A percentile compares a stretch with the other conserved stretches of the same genome.
Conservation (phyloP, 352 stramenopile species). For the Globisporangium camurandrum region DNA sequence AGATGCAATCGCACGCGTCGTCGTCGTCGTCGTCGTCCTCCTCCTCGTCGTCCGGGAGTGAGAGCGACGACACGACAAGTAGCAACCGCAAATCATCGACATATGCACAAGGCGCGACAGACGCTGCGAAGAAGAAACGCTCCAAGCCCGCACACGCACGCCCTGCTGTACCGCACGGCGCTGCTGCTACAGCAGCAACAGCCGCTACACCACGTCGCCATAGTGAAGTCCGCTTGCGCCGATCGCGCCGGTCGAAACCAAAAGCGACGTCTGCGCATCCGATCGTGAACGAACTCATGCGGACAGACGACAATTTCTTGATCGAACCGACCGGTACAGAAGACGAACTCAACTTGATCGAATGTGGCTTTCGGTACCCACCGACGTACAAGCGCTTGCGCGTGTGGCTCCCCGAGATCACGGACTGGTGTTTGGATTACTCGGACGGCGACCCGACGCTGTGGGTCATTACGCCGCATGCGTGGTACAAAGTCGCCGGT, state of each 20-base stretch:
- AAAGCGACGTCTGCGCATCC: conserved; percentile 18
- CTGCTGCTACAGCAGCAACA: not conserved
- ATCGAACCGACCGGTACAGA: conserved; percentile 38
- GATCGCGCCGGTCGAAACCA: conserved; percentile 8
- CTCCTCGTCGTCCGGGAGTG: too few species aligned
- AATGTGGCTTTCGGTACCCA: conserved; percentile 74
- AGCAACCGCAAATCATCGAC: not conserved
- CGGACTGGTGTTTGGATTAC: conserved; percentile 85
- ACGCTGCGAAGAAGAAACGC: not conserved
- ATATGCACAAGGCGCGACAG: too few species aligned
- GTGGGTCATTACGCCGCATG: conserved; percentile 75
- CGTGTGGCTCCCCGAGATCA: conserved; percentile 80
- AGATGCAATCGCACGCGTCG: too few species aligned
- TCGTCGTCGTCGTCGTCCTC: conserved; percentile 35
- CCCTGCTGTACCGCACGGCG: conserved; percentile 1
- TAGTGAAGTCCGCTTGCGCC: conserved; percentile 3
- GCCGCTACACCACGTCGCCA: not conserved
- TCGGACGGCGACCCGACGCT: conserved; percentile 76
- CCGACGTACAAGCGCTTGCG: conserved; percentile 46
- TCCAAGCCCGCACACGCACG: not conserved
- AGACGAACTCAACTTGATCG: conserved; percentile 71
- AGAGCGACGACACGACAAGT: conserved; percentile 24
- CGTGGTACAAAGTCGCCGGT: conserved; percentile 84
- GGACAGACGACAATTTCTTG: conserved; percentile 43
- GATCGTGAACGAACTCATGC: conserved; percentile 72